Evolutionary conservation across 495 filamentous ascomycete genomes (phyloP).

Genomic region (Recurvomyces mirabilis): DNA sequence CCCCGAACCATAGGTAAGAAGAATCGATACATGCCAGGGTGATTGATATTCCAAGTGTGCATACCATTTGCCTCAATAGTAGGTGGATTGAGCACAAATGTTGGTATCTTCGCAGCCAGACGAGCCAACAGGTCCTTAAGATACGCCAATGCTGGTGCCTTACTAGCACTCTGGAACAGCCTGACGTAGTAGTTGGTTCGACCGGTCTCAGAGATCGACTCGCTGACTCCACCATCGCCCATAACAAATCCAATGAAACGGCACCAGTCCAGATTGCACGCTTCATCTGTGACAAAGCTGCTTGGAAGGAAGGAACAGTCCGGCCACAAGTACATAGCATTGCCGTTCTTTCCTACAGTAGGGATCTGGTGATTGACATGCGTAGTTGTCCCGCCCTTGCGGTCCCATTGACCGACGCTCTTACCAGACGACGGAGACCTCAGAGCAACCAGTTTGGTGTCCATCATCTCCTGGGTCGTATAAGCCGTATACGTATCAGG

Average conservation of each 20-base stretch:
- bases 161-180: not conserved
- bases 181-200: not conserved
- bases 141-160: not conserved
- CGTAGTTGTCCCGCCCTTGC: slow-evolving; percentile 1
- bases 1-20: slow-evolving; percentile 5
- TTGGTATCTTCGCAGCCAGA: not conserved
- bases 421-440: not conserved
- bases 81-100: slow-evolving; percentile 2
- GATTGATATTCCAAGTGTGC: slow-evolving; percentile 1
- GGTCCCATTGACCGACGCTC: not conserved
- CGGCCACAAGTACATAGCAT: slow-evolving; percentile 7
- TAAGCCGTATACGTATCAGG: not conserved
- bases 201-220: not conserved
- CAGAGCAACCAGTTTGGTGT: not conserved
- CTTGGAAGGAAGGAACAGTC: slow-evolving; percentile 2
- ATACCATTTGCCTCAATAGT: not conserved
- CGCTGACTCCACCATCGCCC: not conserved
- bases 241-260: slow-evolving; percentile 6
- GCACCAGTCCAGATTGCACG: slow-evolving; percentile 9
- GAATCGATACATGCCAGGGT: slow-evolving; percentile 2
- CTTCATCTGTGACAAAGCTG: slow-evolving; percentile 1
- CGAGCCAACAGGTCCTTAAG: slow-evolving; percentile 1
- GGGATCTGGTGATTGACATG: slow-evolving; percentile 4
- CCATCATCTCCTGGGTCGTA: slow-evolving; percentile 5
- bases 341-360: slow-evolving; percentile 4